Evolutionary conservation across 805 yeast species (phyloP), one percentile per base, ranked within the genome.

Genomic region (Dipodascus albidus): DNA sequence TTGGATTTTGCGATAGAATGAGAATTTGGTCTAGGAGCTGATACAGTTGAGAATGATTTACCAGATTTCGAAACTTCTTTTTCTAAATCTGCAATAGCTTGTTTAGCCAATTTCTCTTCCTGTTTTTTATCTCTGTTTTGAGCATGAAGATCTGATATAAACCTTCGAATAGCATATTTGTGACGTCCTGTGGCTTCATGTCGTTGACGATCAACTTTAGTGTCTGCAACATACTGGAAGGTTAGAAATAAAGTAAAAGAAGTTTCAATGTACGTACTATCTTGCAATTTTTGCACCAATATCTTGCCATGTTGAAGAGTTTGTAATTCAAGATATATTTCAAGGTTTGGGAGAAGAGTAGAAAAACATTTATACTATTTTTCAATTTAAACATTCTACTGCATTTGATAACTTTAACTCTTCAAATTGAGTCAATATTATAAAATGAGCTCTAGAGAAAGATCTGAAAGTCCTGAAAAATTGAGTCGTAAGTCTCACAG

Each of bases 281-380:
- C 22, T 65, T 63, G 55, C 76, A 73, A 3, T 64, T 59, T 52
- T 69, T 67, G 55, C 73, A 70, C 73, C 73, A 69, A 49, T 65
- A 67, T 49, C 57, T 64, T 8, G 63, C 66, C 70, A 67, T 67
- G 17, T 6, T 6, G 11, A 27, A 6, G 49, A 50, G 22, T 38
- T 22, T 20, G 20, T 24, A 8, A 15, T 20, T 11, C 3, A 21
- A 21, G 35, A 15, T 2, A 31, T 9, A 50, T 41, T 23, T 15
- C 15, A 22, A 22, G 35, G 31, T 17, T 31, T 23, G 17, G 27
- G 14, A 33, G 11, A 22, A 31, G n/a, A 33, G 50, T 23, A 47
- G 38, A 4, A 27, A 27, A 6, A 27, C 11, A 27, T 6, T 6
- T 27, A 6, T 11, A 27, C 9, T 27, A 27, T 27, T 27, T 27